phyloP scores from a whole-genome alignment of 1,139 yeast genomes.

The Casaregolazyma suthepensis region DNA sequence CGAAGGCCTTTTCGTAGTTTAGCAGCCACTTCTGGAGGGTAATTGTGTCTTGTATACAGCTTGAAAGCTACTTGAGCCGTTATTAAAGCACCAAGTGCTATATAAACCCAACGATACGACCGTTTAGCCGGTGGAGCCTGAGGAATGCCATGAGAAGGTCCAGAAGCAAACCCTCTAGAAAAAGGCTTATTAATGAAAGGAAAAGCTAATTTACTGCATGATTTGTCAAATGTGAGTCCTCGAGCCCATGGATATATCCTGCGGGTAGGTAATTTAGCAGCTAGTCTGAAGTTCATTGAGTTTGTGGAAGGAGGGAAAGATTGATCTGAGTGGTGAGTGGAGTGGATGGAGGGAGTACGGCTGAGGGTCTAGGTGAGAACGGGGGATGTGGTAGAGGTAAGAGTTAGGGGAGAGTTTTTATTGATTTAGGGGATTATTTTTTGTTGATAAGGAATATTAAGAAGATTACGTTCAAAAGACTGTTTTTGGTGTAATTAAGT shows the following conservation, averaged over 20 bases:
- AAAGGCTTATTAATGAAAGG: background rate
- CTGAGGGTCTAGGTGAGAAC: no score
- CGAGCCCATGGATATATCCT: background rate
- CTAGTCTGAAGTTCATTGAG: background rate
- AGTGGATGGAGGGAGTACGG: background rate
- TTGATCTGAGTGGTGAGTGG: background rate
- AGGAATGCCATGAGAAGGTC: background rate
- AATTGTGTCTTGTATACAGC: constrained; percentile 32
- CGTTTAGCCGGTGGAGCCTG: background rate
- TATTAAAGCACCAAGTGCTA: constrained; percentile 13
- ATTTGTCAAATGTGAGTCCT: background rate
- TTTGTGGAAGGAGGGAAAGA: background rate
- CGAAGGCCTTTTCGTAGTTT: constrained; percentile 68
- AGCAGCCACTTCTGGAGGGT: constrained; percentile 57
- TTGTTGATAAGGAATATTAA: no score
- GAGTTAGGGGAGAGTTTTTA: no score
- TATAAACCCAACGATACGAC: constrained; percentile 17
- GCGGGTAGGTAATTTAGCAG: background rate
- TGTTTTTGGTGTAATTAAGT: no score
- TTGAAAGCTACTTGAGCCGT: constrained; percentile 18
- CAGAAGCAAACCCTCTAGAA: background rate
- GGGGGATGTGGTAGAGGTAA: no score
- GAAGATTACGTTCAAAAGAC: no score
- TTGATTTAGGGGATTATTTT: no score
- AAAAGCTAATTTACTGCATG: background rate